Evolutionary conservation across 2,329 filamentous ascomycete genomes (phyloP), one percentile per base, ranked within the genome.

Genomic region (Paracorniculantispora psalliotae): DNA sequence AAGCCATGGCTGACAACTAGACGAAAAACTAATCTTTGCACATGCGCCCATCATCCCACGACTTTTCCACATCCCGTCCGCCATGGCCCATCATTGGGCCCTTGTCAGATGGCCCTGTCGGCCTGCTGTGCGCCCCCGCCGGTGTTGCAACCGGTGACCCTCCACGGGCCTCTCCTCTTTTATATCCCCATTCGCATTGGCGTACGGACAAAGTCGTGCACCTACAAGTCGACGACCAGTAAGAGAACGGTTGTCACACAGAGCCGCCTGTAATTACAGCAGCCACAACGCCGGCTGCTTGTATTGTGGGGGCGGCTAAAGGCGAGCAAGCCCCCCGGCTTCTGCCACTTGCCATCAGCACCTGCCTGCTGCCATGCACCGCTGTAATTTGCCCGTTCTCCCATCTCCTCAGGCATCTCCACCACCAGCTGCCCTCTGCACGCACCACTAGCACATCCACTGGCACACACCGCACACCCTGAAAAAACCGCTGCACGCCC

Each of bases 41-140:
- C 57, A 59, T 59, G 57, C 49, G 57, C 49, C 49, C 57, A 59
- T 53, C 56, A 50, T 39, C 28, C n/a, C 48, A 35, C 47, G 41
- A 59, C 48, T 47, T 59, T 33, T 59, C 48, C 56, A 15, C 56
- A 47, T 43, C 47, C 19, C 47, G 48, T 25, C 23, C 48, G n/a
- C n/a, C n/a, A n/a, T n/a, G n/a, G n/a, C n/a, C 48, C 48, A 47
- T 59, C 49, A 59, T 59, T 59, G 57, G 55, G 15, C 30, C 54
- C 57, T 21, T 28, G 47, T 59, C 57, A 59, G 57, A 59, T 59
- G 57, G 21, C 41, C 30, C 19, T 35, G 55, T 51, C 19, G 35
- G 13, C 30, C 47, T 51, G 44, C 37, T 37, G 35, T 21, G 47
- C 47, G 46, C 55, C 46, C 55, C 55, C 47, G 43, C 53, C 53